Conservation (phyloP, 345 rosid species). For the rapeseed (Brassica napus) region Da-Ae NC_063441.1:17532501-17533000, state of each 20-base stretch:
- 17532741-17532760: neutral
- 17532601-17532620: neutral
- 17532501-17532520: neutral
- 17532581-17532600: neutral
- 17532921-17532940: neutral
- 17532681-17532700: neutral
- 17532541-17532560: neutral
- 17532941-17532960: neutral
- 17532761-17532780: neutral
- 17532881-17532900: neutral
- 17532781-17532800: neutral
- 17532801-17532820: neutral
- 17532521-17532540: neutral
- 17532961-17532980: neutral
- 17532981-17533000: neutral
- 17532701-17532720: constrained; percentile 2
- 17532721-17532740: neutral
- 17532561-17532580: neutral
- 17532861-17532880: neutral
- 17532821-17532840: neutral
- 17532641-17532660: neutral
- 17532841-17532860: neutral
- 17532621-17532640: neutral
- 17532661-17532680: neutral
- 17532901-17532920: neutral